A percentile compares a stretch with the other conserved stretches of the same genome.
phyloP scores from a whole-genome alignment of 129 eudicot genomes.

The Tagetes erecta region DNA sequence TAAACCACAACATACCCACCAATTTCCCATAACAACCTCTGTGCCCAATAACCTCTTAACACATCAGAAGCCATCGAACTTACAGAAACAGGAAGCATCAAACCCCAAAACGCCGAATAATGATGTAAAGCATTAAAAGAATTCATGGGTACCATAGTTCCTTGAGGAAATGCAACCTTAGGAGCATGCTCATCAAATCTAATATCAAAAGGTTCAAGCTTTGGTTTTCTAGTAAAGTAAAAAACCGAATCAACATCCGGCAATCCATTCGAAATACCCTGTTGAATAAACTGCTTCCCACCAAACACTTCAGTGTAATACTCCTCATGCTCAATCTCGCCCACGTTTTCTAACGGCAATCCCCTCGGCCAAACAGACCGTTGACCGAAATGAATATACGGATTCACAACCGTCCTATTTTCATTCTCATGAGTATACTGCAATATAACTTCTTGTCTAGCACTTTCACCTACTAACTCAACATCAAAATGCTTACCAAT shows the following conservation, averaged over 20 bases:
- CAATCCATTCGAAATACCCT: constrained; percentile 10
- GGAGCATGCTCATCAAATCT: constrained; percentile 15
- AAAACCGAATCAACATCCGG: constrained; percentile 18
- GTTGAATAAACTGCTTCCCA: constrained; percentile 20
- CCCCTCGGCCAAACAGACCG: constrained; percentile 18
- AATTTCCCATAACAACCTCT: constrained; percentile 93
- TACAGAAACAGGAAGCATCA: constrained; percentile 41
- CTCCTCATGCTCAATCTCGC: constrained; percentile 15
- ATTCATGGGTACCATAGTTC: constrained; percentile 12
- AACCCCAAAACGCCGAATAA: constrained; percentile 19
- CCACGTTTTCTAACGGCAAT: constrained; percentile 15
- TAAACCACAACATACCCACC: constrained; percentile 96
- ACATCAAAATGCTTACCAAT: constrained; percentile 96
- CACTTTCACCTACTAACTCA: constrained; percentile 78
- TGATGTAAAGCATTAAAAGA: constrained; percentile 14
- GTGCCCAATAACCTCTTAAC: constrained; percentile 97
- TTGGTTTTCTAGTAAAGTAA: constrained; percentile 17
- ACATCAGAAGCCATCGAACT: constrained; percentile 98
- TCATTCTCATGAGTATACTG: constrained; percentile 86
- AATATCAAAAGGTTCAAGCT: constrained; percentile 14
- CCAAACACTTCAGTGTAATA: constrained; percentile 16
- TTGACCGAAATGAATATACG: constrained; percentile 29
- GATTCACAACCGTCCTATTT: constrained; percentile 86
- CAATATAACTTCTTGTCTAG: constrained; percentile 86
- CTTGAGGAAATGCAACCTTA: constrained; percentile 19